Percentiles rank a stretch among this genome's conserved stretches.
Conservation (phyloP, 352 stramenopile species). For the Phytophthora cactorum region DNA sequence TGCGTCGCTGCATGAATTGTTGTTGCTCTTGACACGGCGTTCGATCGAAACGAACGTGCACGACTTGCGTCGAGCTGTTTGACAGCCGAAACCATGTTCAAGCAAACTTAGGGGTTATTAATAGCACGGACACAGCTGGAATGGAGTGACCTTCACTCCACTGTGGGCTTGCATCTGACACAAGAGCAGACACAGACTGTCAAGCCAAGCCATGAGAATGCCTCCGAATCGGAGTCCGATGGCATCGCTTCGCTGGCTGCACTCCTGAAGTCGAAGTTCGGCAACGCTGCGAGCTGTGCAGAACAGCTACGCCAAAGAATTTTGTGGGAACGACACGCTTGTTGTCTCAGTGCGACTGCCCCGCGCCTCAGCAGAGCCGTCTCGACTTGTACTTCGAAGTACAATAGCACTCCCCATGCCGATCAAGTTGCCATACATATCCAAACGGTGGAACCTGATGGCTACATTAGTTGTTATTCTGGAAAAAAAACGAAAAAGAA, state of each 20-base stretch:
- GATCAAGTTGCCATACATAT: too few relatives aligned
- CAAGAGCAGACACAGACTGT: not conserved
- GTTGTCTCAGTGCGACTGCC: slow-evolving; percentile 1
- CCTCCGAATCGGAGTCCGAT: not conserved
- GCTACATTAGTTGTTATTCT: slow-evolving; percentile 13
- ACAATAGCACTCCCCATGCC: too few relatives aligned
- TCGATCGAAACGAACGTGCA: not conserved
- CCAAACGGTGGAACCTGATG: not conserved
- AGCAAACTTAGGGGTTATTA: not conserved
- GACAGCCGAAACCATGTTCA: not conserved
- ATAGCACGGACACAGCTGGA: not conserved
- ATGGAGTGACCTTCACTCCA: not conserved
- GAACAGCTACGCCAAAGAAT: slow-evolving; percentile 9
- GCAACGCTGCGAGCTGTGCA: slow-evolving; percentile 15
- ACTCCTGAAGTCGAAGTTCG: slow-evolving; percentile 4
- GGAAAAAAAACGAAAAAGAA: not conserved
- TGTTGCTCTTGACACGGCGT: slow-evolving; percentile 10
- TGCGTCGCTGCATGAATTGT: slow-evolving; percentile 6
- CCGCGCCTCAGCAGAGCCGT: too few relatives aligned
- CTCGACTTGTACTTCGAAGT: not conserved
- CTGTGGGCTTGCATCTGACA: not conserved
- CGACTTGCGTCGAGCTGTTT: not conserved
- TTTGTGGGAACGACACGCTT: slow-evolving; percentile 1
- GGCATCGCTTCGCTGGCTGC: slow-evolving; percentile 12
- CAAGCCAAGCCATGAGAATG: not conserved